Percentiles rank a stretch among this genome's conserved stretches.
Evolutionary conservation across 176 grass and related monocot species (phyloP).

Genomic region (Hordeum marinum): DNA sequence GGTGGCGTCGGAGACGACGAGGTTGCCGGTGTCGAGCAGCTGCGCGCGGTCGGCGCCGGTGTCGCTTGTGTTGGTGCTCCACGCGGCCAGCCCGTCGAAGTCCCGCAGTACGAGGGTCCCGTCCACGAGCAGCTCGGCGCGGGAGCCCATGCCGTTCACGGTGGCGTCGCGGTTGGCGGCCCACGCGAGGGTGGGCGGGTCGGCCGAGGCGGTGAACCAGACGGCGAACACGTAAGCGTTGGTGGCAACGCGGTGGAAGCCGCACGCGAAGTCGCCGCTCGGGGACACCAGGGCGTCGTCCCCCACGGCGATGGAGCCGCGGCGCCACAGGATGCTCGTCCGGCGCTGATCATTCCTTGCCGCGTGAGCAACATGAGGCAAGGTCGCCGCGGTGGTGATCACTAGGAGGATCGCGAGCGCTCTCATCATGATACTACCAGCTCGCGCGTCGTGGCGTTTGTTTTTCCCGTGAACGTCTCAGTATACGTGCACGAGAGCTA

Average conservation of each 20-base stretch:
- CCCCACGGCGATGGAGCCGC: conserved; percentile 9
- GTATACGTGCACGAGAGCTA: too few relatives aligned
- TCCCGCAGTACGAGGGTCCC: conserved; percentile 31
- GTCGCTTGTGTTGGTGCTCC: conserved; percentile 41
- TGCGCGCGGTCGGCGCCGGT: conserved; percentile 11
- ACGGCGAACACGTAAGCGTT: conserved; percentile 58
- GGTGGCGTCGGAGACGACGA: conserved; percentile 33
- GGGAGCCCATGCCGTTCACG: conserved; percentile 56
- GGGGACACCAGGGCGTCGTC: conserved; percentile 41
- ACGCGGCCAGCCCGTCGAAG: conserved; percentile 39
- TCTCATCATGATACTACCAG: background rate
- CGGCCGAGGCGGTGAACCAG: conserved; percentile 42
- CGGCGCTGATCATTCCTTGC: background rate
- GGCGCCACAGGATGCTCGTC: conserved; percentile 14
- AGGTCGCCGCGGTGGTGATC: background rate
- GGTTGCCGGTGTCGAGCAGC: conserved; percentile 55
- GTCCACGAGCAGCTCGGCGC: conserved; percentile 5
- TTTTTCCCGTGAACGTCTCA: background rate
- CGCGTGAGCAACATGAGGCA: background rate
- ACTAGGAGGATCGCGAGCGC: background rate
- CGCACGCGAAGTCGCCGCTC: conserved; percentile 43
- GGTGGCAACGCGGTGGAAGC: conserved; percentile 49
- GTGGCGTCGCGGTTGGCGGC: conserved; percentile 48
- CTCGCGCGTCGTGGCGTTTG: background rate
- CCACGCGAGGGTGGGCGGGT: conserved; percentile 39